Evolutionary conservation across 2,329 filamentous ascomycete genomes (phyloP), one percentile per base, ranked within the genome.

Genomic region (Pestalotiopsis sp.): DNA sequence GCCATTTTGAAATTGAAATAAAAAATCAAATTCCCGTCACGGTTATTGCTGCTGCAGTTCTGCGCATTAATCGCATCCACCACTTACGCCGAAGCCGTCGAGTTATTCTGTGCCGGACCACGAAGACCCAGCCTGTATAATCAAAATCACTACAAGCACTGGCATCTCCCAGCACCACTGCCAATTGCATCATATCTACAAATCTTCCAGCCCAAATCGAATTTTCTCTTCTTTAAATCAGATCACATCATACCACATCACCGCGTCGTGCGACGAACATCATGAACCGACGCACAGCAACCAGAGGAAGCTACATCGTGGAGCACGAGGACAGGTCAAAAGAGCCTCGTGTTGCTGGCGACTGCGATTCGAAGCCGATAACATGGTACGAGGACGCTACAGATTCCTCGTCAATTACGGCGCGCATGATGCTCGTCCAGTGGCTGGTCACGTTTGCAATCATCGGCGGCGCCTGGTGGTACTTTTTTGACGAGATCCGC

Each of bases 341-440:
- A 17, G 62, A 65, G 41, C 62, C 62, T 2, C 62, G 62, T 13
- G 62, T 65, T 27, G 20, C 49, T 2, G 63, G 63, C 12, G 63
- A 66, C 17, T 66, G 38, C 17, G 63, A 66, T 25, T 36, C 41
- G 5, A 66, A 66, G 41, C 25, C 63, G 14, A 66, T 27, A 11
- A 7, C 41, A 14, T 66, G 63, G 63, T 66, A 66, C 49, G 23
- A 66, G 63, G 63, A 66, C 12, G 49, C 63, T 4, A 66, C 63
- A 12, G 63, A 66, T 14, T 66, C 63, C 12, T 66, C 63, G 4
- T 57, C 63, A 3, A 27, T 17, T 4, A 66, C 63, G 17, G 63
- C 45, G 14, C 41, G 27, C 12, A 66, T 57, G 63, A 66, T 66
- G 63, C 27, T 66, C 41, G 14, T 66, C 14, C 63, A 66, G 25